Evolutionary conservation across 2,329 filamentous ascomycete genomes (phyloP).

Genomic region (Colletotrichum echinochloae): DNA sequence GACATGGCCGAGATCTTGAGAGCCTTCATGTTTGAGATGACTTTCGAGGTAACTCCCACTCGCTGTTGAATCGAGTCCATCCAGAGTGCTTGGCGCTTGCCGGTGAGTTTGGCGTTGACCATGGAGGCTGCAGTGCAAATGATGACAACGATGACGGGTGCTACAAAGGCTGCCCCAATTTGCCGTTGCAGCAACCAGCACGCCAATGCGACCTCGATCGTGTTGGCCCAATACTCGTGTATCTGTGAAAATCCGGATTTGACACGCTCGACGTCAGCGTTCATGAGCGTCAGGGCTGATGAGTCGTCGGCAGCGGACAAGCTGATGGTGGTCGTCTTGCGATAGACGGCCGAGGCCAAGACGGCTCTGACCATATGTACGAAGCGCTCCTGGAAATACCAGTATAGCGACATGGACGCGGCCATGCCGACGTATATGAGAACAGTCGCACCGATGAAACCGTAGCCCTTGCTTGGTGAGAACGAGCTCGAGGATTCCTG

Average conservation of each 20-base stretch:
- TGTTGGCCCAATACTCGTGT: conserved; percentile 57
- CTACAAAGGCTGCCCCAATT: conserved; percentile 26
- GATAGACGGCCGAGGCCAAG: conserved; percentile 50
- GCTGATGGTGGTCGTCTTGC: conserved; percentile 49
- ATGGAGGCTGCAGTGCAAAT: conserved; percentile 4
- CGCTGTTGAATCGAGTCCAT: conserved; percentile 44
- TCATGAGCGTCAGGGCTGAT: conserved; percentile 61
- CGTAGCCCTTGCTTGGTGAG: conserved; percentile 51
- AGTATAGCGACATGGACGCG: conserved; percentile 53
- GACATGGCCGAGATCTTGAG: conserved; percentile 55
- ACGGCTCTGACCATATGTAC: conserved; percentile 50
- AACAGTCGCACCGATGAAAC: conserved; percentile 55
- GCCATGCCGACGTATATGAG: conserved; percentile 57
- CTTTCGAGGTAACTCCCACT: conserved; percentile 45
- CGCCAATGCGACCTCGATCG: conserved; percentile 57
- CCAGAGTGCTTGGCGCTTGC: conserved; percentile 42
- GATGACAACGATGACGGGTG: conserved; percentile 21
- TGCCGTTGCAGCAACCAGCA: conserved; percentile 60
- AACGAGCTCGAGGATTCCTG: conserved; percentile 40
- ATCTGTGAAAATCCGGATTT: conserved; percentile 48
- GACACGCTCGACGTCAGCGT: conserved; percentile 59
- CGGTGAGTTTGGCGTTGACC: conserved; percentile 17
- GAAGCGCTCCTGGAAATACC: conserved; percentile 53
- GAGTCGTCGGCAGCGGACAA: conserved; percentile 51
- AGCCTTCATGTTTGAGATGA: conserved; percentile 53